Base-by-base conservation (phyloP, 768 basidiomycete species). In the Leccinum pellstonianum region DNA sequence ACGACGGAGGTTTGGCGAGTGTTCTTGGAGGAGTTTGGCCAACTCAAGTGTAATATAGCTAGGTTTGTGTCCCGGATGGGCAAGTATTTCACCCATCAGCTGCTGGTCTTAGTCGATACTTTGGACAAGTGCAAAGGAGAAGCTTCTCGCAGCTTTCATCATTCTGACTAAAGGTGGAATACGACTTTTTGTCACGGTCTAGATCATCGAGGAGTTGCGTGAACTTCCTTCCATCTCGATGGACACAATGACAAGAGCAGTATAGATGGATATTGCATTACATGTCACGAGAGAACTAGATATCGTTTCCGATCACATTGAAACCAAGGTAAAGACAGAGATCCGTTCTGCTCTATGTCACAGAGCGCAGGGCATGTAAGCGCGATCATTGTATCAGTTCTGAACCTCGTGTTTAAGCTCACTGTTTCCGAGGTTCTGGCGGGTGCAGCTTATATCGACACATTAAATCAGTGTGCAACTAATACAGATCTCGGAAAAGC, bases 371-470 rank as follows among this genome's bases (percentile, higher is more conserved):
- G 65, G 68, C 21, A 66, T 69, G 68, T 69, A 56, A 35, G 38
- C 17, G 38, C 38, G 17, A 41, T 41, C 38, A n/a, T n/a, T 41
- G 38, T 38, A 21, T 48, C 27, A 27, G 5, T 48, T 9, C 21
- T 21, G 11, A 23, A 51, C n/a, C 48, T 11, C 35, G n/a, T 31
- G 29, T 2, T 15, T 6, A 49, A 11, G 1, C 52, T 63, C 3
- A 66, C 3, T 31, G 1, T 19, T 46, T n/a, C 6, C 19, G 38
- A 67, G 68, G 68, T 67, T 69, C 46, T 63, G 63, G 0, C 67
- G 68, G 68, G 63, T 65, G 2, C 59, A 69, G 5, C 69, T 33
- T 65, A 66, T 3, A 56, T 69, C 6, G 58, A 69, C 46, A 46
- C 58, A 0, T 25, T 69, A 8, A 52, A 56, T 11, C 51, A 47